These are phyloP conservation scores for Camptophora hylomeconis DNA, from an alignment of 2,329 filamentous ascomycete species.

Conservation along the genomic window DNA sequence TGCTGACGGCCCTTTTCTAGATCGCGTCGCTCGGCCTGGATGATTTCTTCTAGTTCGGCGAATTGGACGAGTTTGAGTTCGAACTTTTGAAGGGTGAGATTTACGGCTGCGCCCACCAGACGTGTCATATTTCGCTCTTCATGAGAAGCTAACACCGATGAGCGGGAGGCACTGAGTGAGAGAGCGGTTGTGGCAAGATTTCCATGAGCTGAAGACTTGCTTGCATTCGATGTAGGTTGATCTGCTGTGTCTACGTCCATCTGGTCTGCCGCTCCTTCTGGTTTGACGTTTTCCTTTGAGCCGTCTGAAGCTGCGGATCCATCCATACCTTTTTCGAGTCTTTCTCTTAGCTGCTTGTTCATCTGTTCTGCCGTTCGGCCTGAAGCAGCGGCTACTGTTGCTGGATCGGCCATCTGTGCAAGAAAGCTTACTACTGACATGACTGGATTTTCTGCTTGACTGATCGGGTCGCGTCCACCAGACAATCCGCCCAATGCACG, in stretches of 20 bases:
- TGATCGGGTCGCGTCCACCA: slow-evolving; percentile 83
- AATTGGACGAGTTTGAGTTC: slow-evolving; percentile 95
- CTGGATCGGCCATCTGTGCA: slow-evolving; percentile 78
- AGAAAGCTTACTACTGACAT: slow-evolving; percentile 94
- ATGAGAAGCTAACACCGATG: slow-evolving; percentile 80
- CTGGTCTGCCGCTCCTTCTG: slow-evolving; percentile 33
- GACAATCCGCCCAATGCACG: slow-evolving; percentile 57
- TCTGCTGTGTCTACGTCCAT: slow-evolving; percentile 47
- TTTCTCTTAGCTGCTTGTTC: slow-evolving; percentile 63
- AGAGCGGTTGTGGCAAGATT: slow-evolving; percentile 66
- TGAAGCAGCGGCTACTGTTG: slow-evolving; percentile 79
- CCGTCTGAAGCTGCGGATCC: slow-evolving; percentile 37
- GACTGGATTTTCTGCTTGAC: slow-evolving; percentile 86
- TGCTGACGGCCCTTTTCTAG: slow-evolving; percentile 85
- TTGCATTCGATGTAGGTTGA: slow-evolving; percentile 25
- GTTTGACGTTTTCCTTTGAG: slow-evolving; percentile 36
- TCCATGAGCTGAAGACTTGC: slow-evolving; percentile 6
- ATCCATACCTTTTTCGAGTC: slow-evolving; percentile 52
- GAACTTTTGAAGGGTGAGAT: slow-evolving; percentile 87
- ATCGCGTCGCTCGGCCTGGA: slow-evolving; percentile 85
- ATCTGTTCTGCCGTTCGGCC: slow-evolving; percentile 79
- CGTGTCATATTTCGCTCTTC: slow-evolving; percentile 95
- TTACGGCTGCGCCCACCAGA: slow-evolving; percentile 81
- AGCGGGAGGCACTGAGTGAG: slow-evolving; percentile 71
- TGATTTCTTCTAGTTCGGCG: slow-evolving; percentile 82